Evolutionary conservation across 257 asterid species (phyloP).

Genomic region (Solanum chilense): DNA sequence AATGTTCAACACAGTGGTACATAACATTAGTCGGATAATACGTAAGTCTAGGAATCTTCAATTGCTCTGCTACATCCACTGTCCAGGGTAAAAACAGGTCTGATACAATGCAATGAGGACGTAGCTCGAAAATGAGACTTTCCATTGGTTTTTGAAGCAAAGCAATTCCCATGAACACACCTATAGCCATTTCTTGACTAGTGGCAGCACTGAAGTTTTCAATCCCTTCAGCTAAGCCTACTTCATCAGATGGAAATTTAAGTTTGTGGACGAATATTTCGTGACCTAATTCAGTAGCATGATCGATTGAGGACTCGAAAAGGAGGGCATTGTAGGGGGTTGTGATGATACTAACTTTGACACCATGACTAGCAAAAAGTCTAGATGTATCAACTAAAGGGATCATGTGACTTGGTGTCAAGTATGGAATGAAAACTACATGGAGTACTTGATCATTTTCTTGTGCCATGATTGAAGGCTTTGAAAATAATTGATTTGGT

Average conservation of each 20-base stretch:
- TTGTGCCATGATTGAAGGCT: not conserved
- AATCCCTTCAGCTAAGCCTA: conserved; percentile 18
- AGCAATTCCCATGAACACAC: not conserved
- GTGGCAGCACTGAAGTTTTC: conserved; percentile 6
- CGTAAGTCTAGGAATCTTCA: conserved; percentile 17
- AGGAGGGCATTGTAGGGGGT: conserved; percentile 8
- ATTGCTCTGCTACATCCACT: conserved; percentile 7
- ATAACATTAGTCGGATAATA: conserved; percentile 3
- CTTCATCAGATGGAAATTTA: conserved; percentile 7
- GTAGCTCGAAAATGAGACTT: not conserved
- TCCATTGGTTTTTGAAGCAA: conserved; percentile 7
- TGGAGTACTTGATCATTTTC: not conserved
- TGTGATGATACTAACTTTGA: conserved; percentile 12
- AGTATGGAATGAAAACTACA: conserved; percentile 13
- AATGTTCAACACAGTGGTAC: conserved; percentile 4
- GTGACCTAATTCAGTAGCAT: conserved; percentile 1
- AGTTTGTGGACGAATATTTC: conserved; percentile 6
- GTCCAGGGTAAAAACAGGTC: conserved; percentile 26
- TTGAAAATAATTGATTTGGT: not conserved
- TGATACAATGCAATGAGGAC: conserved; percentile 14
- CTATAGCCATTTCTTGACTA: not conserved
- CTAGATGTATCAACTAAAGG: conserved; percentile 15
- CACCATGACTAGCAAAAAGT: conserved; percentile 20
- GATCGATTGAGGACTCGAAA: not conserved
- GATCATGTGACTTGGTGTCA: conserved; percentile 19